phyloP scores from a whole-genome alignment of 2,329 filamentous ascomycete species.

The Didymellaceae sp. region DNA sequence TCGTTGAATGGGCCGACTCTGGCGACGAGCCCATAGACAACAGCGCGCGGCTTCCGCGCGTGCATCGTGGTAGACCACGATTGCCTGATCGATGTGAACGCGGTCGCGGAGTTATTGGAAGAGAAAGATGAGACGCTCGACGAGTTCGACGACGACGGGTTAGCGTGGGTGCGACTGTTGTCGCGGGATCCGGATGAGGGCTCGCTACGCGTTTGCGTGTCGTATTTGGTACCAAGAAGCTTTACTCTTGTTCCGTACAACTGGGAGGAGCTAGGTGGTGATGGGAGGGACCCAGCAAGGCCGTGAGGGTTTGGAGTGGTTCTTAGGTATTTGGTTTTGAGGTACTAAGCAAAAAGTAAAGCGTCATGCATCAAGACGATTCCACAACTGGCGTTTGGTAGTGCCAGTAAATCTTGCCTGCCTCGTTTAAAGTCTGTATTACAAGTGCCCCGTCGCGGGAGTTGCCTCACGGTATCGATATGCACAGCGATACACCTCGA shows the following conservation, averaged over 20 bases:
- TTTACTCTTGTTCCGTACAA: slow-evolving; percentile 10
- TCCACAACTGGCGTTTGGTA: slow-evolving; percentile 2
- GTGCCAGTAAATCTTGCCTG: slow-evolving; percentile 4
- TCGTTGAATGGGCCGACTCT: slow-evolving; percentile 5
- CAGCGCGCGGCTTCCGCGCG: slow-evolving; percentile 8
- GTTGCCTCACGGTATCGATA: slow-evolving; percentile 3
- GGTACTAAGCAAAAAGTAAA: slow-evolving; percentile 1
- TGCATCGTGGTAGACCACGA: slow-evolving; percentile 10
- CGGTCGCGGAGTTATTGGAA: slow-evolving; percentile 6
- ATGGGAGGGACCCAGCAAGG: slow-evolving; percentile 4
- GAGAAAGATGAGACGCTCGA: slow-evolving; percentile 5
- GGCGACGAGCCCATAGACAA: slow-evolving; percentile 5
- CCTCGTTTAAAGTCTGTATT: slow-evolving; percentile 1
- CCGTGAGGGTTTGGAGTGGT: slow-evolving; percentile 5
- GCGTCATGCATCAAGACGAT: neutral
- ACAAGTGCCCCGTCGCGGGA: neutral
- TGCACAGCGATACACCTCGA: slow-evolving; percentile 2
- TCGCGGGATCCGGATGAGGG: slow-evolving; percentile 8
- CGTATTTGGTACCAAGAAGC: slow-evolving; percentile 8
- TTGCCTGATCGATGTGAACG: slow-evolving; percentile 11
- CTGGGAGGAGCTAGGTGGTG: slow-evolving; percentile 7
- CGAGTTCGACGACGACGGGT: slow-evolving; percentile 9
- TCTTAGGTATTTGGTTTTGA: slow-evolving; percentile 6
- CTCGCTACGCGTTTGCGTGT: slow-evolving; percentile 8
- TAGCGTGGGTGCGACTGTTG: slow-evolving; percentile 9